Percentiles rank a stretch among this genome's conserved stretches.
phyloP scores from a whole-genome alignment of 179 eudicot genomes.

The Silene coronaria region DNA sequence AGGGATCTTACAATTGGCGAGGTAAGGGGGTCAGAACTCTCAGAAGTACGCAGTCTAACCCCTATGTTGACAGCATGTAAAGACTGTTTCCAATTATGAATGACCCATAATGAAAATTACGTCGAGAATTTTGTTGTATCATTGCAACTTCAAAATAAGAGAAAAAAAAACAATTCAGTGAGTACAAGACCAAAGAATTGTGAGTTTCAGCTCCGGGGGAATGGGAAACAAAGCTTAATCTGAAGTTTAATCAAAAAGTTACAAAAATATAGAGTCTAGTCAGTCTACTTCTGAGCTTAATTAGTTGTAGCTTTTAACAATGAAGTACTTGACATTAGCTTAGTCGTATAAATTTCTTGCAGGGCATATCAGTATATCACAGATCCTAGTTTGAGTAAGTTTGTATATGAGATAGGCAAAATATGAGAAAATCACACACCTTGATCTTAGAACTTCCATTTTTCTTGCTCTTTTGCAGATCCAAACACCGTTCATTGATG shows the following conservation, averaged over 20 bases:
- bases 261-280: background rate
- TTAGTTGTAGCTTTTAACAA: background rate
- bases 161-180: too few species aligned
- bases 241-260: background rate
- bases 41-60: background rate
- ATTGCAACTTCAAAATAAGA: too few species aligned
- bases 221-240: too few species aligned
- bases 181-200: background rate
- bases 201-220: background rate
- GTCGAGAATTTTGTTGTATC: background rate
- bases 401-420: background rate
- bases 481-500: slow-evolving; percentile 83
- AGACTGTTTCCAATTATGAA: background rate
- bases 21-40: too few species aligned
- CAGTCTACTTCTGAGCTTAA: background rate
- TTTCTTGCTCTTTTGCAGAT: slow-evolving; percentile 84
- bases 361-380: background rate
- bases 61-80: background rate
- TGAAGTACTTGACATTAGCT: background rate
- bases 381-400: background rate
- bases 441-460: slow-evolving; percentile 52
- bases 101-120: background rate
- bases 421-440: slow-evolving; percentile 34
- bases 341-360: background rate
- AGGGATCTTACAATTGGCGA: background rate